Conservation (phyloP, 1,139 yeast species). For the Ogataea hybrid region DNA sequence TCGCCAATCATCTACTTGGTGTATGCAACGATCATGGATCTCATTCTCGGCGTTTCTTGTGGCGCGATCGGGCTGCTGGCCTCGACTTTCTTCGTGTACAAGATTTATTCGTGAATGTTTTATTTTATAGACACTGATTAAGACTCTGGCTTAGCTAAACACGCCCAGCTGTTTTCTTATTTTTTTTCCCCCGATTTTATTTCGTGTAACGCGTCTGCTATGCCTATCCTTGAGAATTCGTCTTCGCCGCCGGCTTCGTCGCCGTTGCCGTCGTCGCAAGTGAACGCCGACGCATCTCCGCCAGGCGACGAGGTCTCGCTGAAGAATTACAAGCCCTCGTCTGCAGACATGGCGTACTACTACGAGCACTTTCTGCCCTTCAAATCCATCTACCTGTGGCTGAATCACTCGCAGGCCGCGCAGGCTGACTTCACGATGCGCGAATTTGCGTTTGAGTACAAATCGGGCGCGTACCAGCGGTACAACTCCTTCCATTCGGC, state of each 20-base stretch:
- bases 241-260: conserved; percentile 11
- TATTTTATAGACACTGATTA: conserved; percentile 4
- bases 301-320: conserved; percentile 6
- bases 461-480: conserved; percentile 84
- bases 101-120: conserved; percentile 44
- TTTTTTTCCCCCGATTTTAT: neutral
- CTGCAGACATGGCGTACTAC: conserved; percentile 70
- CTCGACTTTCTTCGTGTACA: conserved; percentile 58
- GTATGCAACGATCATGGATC: conserved; percentile 65
- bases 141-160: conserved; percentile 4
- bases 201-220: conserved; percentile 10
- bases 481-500: conserved; percentile 70
- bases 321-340: conserved; percentile 43
- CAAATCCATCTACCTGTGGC: conserved; percentile 78
- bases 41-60: conserved; percentile 64
- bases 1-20: conserved; percentile 67
- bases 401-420: conserved; percentile 73
- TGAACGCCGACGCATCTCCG: conserved; percentile 13
- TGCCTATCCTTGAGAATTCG: conserved; percentile 9
- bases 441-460: conserved; percentile 89
- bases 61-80: conserved; percentile 75
- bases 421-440: conserved; percentile 75
- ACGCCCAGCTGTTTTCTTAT: too few species aligned
- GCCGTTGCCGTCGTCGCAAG: conserved; percentile 23
- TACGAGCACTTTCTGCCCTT: conserved; percentile 74